Base-by-base conservation (phyloP, 2,329 filamentous ascomycete species). In the Orbilia javanica region DNA sequence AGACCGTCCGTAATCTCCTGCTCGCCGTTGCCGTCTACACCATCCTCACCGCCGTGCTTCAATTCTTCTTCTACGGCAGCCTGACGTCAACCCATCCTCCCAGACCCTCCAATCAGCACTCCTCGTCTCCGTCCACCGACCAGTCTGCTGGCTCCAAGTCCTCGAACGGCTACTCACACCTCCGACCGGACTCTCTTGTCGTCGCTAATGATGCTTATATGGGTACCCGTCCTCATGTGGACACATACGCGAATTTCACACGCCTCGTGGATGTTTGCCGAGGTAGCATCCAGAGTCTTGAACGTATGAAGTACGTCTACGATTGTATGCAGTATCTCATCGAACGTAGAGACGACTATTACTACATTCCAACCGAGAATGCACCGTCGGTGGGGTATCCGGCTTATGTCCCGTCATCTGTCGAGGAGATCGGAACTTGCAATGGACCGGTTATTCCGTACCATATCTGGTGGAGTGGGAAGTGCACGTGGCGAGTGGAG, bases 391-490 rank as follows among this genome's bases (percentile, higher is more conserved):
- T 77, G 11, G 85, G 85, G 52, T 83, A 83, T 62, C 82, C 83
- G 7, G 50, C 78, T 3, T 83, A 83, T n/a, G 82, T 84, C 2
- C 83, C 67, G 1, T 64, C 79, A 2, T 72, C 86, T 18, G 85
- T 85, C 62, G 80, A 83, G 1, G 84, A 82, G 8, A 84, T 86
- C 42, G 87, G 87, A n/a, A 84, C 85, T 27, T 89, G 87, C 79
- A 84, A 87, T 48, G 87, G 87, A 1, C 87, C 87, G n/a, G 87
- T 88, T 79, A 85, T 88, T 31, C 87, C 87, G 3, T 88, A 87
- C 64, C 87, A 89, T 80, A 85, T 86, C 29, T 88, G 88, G 84
- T 88, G 87, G 87, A 87, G 87, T 6, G 87, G 87, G 2, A 86
- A 87, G 7, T 87, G 87, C 2, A 88, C 87, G 2, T 89, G 87